Evolutionary conservation across 352 stramenopile genomes (phyloP).

Genomic region (Phytophthora kernoviae): DNA sequence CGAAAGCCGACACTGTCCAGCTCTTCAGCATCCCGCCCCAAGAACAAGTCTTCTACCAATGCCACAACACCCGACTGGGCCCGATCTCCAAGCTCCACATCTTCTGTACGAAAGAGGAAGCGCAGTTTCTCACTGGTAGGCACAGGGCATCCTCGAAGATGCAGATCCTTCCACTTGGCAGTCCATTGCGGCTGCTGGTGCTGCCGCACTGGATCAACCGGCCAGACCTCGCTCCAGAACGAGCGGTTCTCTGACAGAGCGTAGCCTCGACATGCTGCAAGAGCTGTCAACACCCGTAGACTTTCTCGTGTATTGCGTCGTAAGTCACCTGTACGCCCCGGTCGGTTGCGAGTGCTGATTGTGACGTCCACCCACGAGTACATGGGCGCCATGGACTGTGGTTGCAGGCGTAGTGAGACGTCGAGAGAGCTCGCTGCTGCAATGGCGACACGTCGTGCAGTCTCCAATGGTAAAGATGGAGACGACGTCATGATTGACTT

Average conservation of each 20-base stretch:
- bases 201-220: background rate
- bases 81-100: constrained; percentile 1
- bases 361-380: constrained; percentile 23
- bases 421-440: constrained; percentile 15
- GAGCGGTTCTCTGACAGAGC: constrained; percentile 14
- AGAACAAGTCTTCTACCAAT: constrained; percentile 9
- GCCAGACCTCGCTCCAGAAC: constrained; percentile 29
- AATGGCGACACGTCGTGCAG: constrained; percentile 11
- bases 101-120: constrained; percentile 9
- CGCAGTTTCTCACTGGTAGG: background rate
- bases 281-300: constrained; percentile 18
- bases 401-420: constrained; percentile 16
- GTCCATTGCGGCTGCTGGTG: constrained; percentile 12
- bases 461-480: constrained; percentile 17
- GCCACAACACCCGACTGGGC: background rate
- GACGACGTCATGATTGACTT: constrained; percentile 2
- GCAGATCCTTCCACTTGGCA: constrained; percentile 18
- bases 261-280: constrained; percentile 22
- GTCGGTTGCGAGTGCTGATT: background rate
- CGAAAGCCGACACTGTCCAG: constrained; percentile 12
- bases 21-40: constrained; percentile 7
- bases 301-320: constrained; percentile 9
- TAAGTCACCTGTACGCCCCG: background rate
- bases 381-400: constrained; percentile 7
- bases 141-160: constrained; percentile 1